These are phyloP conservation scores for Moringa oleifera DNA, from an alignment of 345 rosid species.

Conservation along the genomic window DNA sequence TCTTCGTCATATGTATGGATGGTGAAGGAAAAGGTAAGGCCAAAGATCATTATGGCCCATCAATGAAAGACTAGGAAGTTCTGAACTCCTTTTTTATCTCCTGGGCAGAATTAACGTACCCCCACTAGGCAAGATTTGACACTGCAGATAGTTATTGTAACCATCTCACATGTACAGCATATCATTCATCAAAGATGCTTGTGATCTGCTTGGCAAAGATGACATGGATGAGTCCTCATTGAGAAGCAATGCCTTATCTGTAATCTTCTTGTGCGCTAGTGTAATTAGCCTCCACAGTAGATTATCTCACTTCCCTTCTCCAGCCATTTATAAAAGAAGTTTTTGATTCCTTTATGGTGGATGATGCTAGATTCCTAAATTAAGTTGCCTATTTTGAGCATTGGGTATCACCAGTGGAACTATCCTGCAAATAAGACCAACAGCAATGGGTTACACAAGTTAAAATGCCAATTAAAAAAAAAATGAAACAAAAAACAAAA, in stretches of 20 bases:
- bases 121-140: conserved; percentile 4
- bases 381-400: not conserved
- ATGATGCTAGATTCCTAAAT: conserved; percentile 6
- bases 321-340: not conserved
- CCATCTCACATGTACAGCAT: conserved; percentile 11
- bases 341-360: not conserved
- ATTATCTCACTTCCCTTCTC: conserved; percentile 3
- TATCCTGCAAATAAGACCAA: conserved; percentile 38
- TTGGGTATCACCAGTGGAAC: conserved; percentile 23
- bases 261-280: not conserved
- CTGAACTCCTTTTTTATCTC: conserved; percentile 1
- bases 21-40: not conserved
- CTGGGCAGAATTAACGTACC: conserved; percentile 5
- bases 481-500: no score
- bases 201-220: conserved; percentile 5
- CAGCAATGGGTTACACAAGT: no score
- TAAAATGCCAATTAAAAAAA: no score
- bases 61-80: not conserved
- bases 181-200: conserved; percentile 10
- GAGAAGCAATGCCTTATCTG: conserved; percentile 16
- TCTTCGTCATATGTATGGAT: not conserved
- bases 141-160: not conserved
- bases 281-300: conserved; percentile 14
- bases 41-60: not conserved
- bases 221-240: conserved; percentile 1